Percentiles rank a stretch among this genome's conserved stretches.
Evolutionary conservation across 1,284 basidiomycete species (phyloP).

Genomic region (Albatrellus sp.): DNA sequence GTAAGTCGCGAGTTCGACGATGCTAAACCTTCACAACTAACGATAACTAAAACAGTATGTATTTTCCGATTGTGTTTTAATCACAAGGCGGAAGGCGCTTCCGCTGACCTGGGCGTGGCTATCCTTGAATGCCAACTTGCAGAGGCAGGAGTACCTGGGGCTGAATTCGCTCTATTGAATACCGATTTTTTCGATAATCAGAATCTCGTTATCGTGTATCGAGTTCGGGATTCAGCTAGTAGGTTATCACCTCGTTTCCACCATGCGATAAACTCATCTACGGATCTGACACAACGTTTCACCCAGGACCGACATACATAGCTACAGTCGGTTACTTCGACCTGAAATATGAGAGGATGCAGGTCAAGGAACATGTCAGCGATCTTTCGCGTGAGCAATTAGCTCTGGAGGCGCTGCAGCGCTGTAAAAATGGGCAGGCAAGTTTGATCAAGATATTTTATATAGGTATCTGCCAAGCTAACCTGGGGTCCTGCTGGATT

Average conservation of each 20-base stretch:
- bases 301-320: conserved; percentile 36
- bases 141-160: conserved; percentile 21
- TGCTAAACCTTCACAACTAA: conserved; percentile 1
- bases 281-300: conserved; percentile 16
- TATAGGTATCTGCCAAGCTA: background rate
- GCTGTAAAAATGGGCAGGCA: conserved; percentile 43
- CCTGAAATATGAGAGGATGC: conserved; percentile 42
- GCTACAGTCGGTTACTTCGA: conserved; percentile 46
- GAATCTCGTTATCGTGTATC: conserved; percentile 46
- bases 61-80: conserved; percentile 36
- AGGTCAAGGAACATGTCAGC: conserved; percentile 36
- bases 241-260: conserved; percentile 15
- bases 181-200: conserved; percentile 70
- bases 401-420: conserved; percentile 40
- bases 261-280: conserved; percentile 19
- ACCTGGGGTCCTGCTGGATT: background rate
- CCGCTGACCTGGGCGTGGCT: conserved; percentile 29
- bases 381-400: conserved; percentile 46
- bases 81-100: conserved; percentile 23
- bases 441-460: conserved; percentile 15
- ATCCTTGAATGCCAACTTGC: conserved; percentile 38
- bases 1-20: conserved; percentile 22
- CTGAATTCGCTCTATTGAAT: conserved; percentile 40
- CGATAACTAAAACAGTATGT: conserved; percentile 31
- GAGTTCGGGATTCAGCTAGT: conserved; percentile 20